These are phyloP conservation scores for Penicillium decumbens DNA, from an alignment of 2,329 filamentous ascomycete genomes.

Conservation along the genomic window DNA sequence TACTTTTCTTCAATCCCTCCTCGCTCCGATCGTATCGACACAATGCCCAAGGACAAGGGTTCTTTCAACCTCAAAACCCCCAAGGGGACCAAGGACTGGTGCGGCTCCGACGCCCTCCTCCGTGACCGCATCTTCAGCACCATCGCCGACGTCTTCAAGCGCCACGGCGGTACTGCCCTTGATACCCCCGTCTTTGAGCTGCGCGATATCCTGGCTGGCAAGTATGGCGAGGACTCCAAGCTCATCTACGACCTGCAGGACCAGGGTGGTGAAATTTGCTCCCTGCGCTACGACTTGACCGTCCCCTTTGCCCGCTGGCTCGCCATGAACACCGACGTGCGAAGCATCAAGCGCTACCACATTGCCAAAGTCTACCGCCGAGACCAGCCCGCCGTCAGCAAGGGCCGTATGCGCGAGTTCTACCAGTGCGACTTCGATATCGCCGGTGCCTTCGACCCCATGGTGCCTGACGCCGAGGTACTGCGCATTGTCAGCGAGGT, in stretches of 20 bases:
- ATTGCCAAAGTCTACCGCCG: conserved; percentile 86
- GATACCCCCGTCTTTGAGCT: conserved; percentile 83
- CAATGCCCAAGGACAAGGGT: conserved; percentile 39
- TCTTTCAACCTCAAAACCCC: conserved; percentile 74
- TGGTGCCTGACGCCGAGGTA: conserved; percentile 90
- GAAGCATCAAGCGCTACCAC: conserved; percentile 88
- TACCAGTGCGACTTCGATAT: conserved; percentile 98
- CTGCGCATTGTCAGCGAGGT: conserved; percentile 79
- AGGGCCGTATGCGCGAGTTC: conserved; percentile 91
- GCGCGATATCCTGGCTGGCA: conserved; percentile 78
- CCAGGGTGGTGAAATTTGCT: conserved; percentile 80
- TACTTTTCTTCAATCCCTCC: conserved; percentile 22
- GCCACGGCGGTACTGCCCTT: conserved; percentile 72
- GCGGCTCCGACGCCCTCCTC: conserved; percentile 71
- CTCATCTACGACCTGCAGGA: conserved; percentile 87
- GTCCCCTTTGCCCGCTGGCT: conserved; percentile 89
- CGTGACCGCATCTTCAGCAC: conserved; percentile 73
- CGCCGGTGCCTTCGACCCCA: conserved; percentile 77
- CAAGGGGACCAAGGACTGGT: conserved; percentile 87
- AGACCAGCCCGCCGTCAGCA: conserved; percentile 80
- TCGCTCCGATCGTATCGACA: conserved; percentile 16
- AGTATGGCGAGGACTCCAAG: conserved; percentile 89
- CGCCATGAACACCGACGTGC: conserved; percentile 79
- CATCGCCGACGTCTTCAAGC: conserved; percentile 75
- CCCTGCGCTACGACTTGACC: conserved; percentile 79